Base-by-base conservation (phyloP, 1,284 basidiomycete species). In the Trichosporon sp. region DNA sequence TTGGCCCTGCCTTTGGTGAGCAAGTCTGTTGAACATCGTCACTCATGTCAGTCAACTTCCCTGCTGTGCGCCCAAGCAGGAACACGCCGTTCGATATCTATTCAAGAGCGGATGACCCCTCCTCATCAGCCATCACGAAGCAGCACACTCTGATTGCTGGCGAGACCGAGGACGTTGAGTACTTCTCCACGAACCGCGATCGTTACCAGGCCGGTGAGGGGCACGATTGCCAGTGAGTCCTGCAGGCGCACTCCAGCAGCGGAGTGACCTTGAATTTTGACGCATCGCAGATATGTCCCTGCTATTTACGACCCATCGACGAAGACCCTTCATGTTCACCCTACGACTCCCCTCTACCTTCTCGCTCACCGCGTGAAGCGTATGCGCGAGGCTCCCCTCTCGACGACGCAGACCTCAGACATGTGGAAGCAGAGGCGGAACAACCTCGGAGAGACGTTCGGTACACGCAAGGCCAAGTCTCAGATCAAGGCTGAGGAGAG, bases 381-480 rank as follows among this genome's bases (percentile, higher is more conserved):
- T 4, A 83, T 92, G 59, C 91, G 91, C 60, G 19, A 67, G 29
- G 64, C 69, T 9, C 62, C 68, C 40, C 56, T 73, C 5, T 66
- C 4, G 59, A 54, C 3, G 60, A 66, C 16, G 79, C 85, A 27
- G 58, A 19, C 13, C n/a, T 46, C 85, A 6, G 29, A 36, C 40
- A 16, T 84, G 68, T 87, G 86, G 64, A 81, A 84, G 56, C 84
- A 86, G 58, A 87, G 88, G 34, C 85, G 89, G 29, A 90, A 87
- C 65, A 83, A 86, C n/a, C 85, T 97, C 1, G 94, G 94, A 32
- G 88, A 92, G 75, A 86, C 89, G 1, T 97, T 97, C 70, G 94
- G 94, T 23, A 95, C 92, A 13, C 91, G 92, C 81, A 96, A 95
- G 76, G 91, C 92, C 37, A 89, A 92, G 79, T 86, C 87, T 14